A percentile compares a stretch with the other conserved stretches of the same genome.
phyloP scores from a whole-genome alignment of 1,284 basidiomycete species.

The Lignosus rhinocerotis region DNA sequence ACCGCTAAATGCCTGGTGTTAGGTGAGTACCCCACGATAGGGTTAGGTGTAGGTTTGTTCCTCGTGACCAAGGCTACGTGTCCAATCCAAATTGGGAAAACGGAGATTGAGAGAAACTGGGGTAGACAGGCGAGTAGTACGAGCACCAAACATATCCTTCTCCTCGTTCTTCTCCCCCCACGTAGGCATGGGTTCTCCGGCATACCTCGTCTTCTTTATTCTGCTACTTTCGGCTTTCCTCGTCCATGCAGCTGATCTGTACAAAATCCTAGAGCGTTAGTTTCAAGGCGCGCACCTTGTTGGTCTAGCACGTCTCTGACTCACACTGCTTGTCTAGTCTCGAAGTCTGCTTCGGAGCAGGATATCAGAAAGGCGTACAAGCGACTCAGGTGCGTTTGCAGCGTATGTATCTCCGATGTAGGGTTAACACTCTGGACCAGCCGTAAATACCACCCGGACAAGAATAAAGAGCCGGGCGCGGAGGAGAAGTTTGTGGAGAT shows the following conservation, averaged over 20 bases:
- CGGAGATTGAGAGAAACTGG: neutral
- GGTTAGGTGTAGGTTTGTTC: conserved; percentile 3
- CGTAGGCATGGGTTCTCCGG: conserved; percentile 21
- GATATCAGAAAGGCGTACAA: conserved; percentile 93
- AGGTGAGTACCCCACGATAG: conserved; percentile 1
- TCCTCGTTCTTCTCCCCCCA: neutral
- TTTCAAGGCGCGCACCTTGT: conserved; percentile 37
- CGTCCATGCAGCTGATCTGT: conserved; percentile 66
- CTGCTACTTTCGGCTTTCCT: conserved; percentile 45
- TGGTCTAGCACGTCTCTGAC: conserved; percentile 29
- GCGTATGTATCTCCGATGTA: no score
- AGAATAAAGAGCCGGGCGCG: conserved; percentile 83
- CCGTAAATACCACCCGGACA: conserved; percentile 78
- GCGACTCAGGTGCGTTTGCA: conserved; percentile 74
- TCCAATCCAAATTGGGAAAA: conserved; percentile 14
- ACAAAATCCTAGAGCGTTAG: conserved; percentile 76
- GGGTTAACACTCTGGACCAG: neutral
- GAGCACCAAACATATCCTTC: conserved; percentile 3
- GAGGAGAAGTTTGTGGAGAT: conserved; percentile 89
- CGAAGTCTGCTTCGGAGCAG: conserved; percentile 76
- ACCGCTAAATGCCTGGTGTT: no score
- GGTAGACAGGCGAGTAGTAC: neutral
- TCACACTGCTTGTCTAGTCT: conserved; percentile 50
- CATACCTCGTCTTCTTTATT: conserved; percentile 28
- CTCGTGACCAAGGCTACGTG: conserved; percentile 21